Evolutionary conservation across 306 rosid genomes (phyloP), one percentile per base, ranked within the genome.

Genomic region (Oemleria cerasiformis): DNA sequence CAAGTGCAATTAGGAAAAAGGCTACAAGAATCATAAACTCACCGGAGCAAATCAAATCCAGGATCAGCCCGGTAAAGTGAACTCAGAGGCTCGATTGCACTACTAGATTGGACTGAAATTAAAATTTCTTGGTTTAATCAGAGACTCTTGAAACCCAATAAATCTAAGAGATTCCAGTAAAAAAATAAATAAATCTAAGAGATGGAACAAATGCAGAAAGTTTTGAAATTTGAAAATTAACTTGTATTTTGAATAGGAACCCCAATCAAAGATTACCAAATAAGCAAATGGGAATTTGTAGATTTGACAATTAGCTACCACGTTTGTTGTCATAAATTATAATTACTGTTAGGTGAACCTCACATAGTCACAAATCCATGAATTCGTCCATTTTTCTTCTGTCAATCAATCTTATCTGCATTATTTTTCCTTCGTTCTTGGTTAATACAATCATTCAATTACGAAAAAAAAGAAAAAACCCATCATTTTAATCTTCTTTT

Each of bases 181-280:
- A n/a, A n/a, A n/a, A n/a, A n/a, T n/a, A n/a, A 57, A 57, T 12
- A 34, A 23, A 23, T 57, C 25, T 57, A 13, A 1, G 45, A 16
- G 65, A 38, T 17, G 20, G 4, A 58, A 21, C 66, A 57, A 43
- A 71, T 71, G 75, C 66, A 25, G 21, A 2, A 57, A 57, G 17
- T 12, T 25, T 9, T 70, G 8, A 3, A 42, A 70, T 34, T 43
- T 56, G n/a, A 10, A 40, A 30, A 14, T 6, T 30, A 30, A 30
- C 36, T 1, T 30, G 36, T 30, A 30, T 30, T 1, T 54, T 40
- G 50, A 39, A 49, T 70, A 63, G 58, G 57, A 58, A 57, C 30
- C n/a, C 14, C 9, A 43, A 25, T 43, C n/a, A 70, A 56, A 43
- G 53, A 57, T 15, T 15, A 13, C 44, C 19, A 43, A 40, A 40